Evolutionary conservation across 1,284 basidiomycete genomes (phyloP).

Genomic region (Kalmanozyma brasiliensis): DNA sequence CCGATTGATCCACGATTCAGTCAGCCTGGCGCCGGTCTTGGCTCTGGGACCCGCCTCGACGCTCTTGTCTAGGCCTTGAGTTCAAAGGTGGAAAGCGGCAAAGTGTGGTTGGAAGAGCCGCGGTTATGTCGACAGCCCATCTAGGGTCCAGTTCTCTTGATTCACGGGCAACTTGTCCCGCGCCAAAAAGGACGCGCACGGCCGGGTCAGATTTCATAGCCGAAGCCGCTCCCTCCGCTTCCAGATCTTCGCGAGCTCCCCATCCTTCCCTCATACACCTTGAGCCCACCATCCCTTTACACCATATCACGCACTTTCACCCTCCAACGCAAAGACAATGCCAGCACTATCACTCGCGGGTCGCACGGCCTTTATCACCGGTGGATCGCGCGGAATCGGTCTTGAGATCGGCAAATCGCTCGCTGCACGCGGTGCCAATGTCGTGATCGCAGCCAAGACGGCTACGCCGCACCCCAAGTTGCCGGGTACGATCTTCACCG

Average conservation of each 20-base stretch:
- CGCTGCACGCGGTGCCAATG: constrained; percentile 55
- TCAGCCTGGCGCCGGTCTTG: too few species aligned
- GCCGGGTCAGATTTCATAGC: constrained; percentile 1
- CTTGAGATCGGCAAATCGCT: constrained; percentile 57
- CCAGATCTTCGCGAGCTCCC: too few species aligned
- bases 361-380: constrained; percentile 51
- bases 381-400: constrained; percentile 59
- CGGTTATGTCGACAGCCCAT: neutral
- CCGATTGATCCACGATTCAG: too few species aligned
- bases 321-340: constrained; percentile 10
- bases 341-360: constrained; percentile 23
- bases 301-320: neutral
- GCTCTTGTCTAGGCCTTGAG: too few species aligned
- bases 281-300: neutral
- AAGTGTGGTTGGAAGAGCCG: too few species aligned
- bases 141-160: constrained; percentile 2
- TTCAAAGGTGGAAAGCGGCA: too few species aligned
- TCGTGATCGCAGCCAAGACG: constrained; percentile 60
- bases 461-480: constrained; percentile 53
- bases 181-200: constrained; percentile 2
- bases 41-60: too few species aligned
- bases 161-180: neutral
- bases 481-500: constrained; percentile 66
- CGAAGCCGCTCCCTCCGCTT: neutral
- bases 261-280: neutral